Base-by-base conservation (phyloP, 495 filamentous ascomycete genomes). In the Pyrenopolyporus hunteri region DNA sequence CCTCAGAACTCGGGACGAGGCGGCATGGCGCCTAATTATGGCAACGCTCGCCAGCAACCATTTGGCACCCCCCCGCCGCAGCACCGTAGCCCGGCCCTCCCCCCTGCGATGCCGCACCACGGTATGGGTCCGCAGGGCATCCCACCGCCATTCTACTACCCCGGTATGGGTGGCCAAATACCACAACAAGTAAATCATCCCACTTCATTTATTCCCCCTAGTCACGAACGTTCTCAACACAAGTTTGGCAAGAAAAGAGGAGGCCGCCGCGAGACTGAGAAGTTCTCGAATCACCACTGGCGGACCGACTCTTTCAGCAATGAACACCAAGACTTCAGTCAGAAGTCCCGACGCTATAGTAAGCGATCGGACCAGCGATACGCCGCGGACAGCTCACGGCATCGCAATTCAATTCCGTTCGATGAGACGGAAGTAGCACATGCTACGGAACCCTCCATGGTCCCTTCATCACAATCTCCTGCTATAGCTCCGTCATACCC, bases 161-260 rank as follows among this genome's bases (percentile, higher is more conserved):
- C 40, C 1, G 82, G 80, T 53, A 85, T 87, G 79, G 83, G 68
- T 37, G 67, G 39, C 29, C 68, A 49, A 59, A 63, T 60, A 58
- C 85, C 82, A 79, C 85, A n/a, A n/a, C n/a, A 82, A 79, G 89
- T 93, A 89, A 87, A 84, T 74, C 64, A 75, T 74, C 84, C 81
- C 71, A 76, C 73, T 77, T 76, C 74, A 80, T 72, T 66, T 59
- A 66, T 57, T 65, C 67, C 74, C 10, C 37, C 57, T 22, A 57
- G 47, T 37, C 57, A 55, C 64, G 68, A 69, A 0, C 66, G 47
- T 57, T 16, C 31, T 31, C 45, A 64, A 46, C 49, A 60, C 63
- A 75, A 69, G 69, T 36, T 68, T 52, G 35, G 49, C 54, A 78
- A 76, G 63, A 80, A 72, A 66, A 78, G 76, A 59, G 71, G 67